phyloP scores from a whole-genome alignment of 306 rosid genomes.

The Glycine soja region DNA sequence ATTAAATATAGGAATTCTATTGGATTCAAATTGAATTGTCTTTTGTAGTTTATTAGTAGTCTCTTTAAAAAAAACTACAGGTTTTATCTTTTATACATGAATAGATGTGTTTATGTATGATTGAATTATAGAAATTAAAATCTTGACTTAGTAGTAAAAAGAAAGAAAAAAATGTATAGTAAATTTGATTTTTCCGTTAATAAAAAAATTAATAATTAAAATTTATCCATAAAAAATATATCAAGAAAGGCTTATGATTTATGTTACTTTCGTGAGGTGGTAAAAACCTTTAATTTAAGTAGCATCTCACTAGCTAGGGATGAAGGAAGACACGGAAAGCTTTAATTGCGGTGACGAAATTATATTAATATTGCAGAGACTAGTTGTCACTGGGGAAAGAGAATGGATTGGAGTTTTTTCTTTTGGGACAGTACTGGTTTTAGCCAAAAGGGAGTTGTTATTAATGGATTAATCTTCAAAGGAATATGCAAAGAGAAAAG shows the following conservation, averaged over 20 bases:
- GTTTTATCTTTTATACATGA: too few species aligned
- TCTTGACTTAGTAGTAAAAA: too few species aligned
- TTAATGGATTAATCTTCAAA: slow-evolving; percentile 39
- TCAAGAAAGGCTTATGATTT: slow-evolving; percentile 58
- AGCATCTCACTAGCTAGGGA: slow-evolving; percentile 50
- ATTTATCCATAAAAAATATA: too few species aligned
- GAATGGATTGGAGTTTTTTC: slow-evolving; percentile 42
- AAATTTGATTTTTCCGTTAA: too few species aligned
- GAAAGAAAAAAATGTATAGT: too few species aligned
- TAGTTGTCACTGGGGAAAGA: slow-evolving; percentile 32
- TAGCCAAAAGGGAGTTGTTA: too few species aligned
- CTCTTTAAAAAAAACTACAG: too few species aligned
- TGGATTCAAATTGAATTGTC: too few species aligned
- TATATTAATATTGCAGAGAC: slow-evolving; percentile 30
- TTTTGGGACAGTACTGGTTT: background rate
- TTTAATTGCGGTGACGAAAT: slow-evolving; percentile 23
- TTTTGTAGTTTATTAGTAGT: too few species aligned
- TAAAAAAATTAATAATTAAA: too few species aligned
- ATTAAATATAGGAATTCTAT: too few species aligned
- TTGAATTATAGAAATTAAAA: too few species aligned
- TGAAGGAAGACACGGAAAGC: slow-evolving; percentile 39
- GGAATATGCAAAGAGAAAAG: slow-evolving; percentile 38
- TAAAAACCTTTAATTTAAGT: slow-evolving; percentile 45
- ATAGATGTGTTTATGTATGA: slow-evolving; percentile 37
- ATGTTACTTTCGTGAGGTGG: slow-evolving; percentile 49